Evolutionary conservation across 805 yeast species (phyloP), one percentile per base, ranked within the genome.

Genomic region (Sugiyamaella americana): DNA sequence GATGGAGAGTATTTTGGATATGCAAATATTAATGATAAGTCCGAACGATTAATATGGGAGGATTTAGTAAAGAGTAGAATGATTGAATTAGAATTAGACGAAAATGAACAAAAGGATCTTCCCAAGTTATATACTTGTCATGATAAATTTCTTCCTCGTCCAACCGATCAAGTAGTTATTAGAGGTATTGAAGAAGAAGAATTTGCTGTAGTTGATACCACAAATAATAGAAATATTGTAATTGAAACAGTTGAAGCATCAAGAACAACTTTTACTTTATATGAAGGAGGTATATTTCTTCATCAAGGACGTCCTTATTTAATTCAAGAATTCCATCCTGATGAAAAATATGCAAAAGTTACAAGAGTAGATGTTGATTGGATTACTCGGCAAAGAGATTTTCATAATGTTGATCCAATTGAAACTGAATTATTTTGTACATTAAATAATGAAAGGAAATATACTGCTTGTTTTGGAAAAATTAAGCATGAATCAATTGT

Each of bases 281-380:
- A 93, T 63, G 84, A 80, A 52, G 98, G 98, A 1, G 98, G 93
- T 0, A 88, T 93, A 1, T 88, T 85, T 54, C 76, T 91, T 37
- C 97, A 93, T 61, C 98, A 93, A 64, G 99, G 99, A 4, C 74
- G 78, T 51, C 87, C 97, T 0, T 91, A 88, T 58, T 63, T 93
- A 36, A 93, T 93, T 0, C 75, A 83, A 41, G 95, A 88, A 56
- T 83, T 93, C 58, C 84, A 88, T 53, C 70, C 84, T 0, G 87
- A 86, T 35, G 83, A 78, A n/a, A 75, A 73, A 47, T 85, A 67
- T 64, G 98, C 98, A 0, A 83, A 81, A 49, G 96, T 91, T 3
- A 83, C 79, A 56, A 67, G 96, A 43, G 96, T 88, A 0, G 82
- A 83, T 57, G 98, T 93, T 13, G 96, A 91, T 53, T 93, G 98